Evolutionary conservation across 108 stramenopile genomes (phyloP).

Genomic region (Epipyxis sp.): DNA sequence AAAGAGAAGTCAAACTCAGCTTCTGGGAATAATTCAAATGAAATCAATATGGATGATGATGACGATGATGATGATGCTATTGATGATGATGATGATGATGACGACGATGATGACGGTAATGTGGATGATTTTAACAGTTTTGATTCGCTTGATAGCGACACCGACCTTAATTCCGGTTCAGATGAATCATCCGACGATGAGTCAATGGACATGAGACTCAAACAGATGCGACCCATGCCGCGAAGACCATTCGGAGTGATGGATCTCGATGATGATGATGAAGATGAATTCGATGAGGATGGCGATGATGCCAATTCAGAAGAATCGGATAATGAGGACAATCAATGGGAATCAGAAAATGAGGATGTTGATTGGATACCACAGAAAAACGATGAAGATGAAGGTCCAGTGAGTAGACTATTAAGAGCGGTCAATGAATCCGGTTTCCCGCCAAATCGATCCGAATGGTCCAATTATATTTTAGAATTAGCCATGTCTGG

Average conservation of each 20-base stretch:
- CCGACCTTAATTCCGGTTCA: too few relatives aligned
- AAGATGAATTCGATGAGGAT: constrained; percentile 24
- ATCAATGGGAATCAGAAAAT: not conserved
- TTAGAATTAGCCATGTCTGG: not conserved
- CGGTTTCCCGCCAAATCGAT: constrained; percentile 8
- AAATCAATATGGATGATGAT: not conserved
- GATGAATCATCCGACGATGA: too few relatives aligned
- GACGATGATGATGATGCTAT: not conserved
- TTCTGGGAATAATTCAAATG: not conserved
- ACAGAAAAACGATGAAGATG: not conserved
- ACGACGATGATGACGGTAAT: not conserved
- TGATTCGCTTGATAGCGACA: too few relatives aligned
- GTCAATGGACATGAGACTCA: too few relatives aligned
- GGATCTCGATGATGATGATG: not conserved
- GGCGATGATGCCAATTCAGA: constrained; percentile 7
- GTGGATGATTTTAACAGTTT: too few relatives aligned
- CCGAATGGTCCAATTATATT: constrained; percentile 29
- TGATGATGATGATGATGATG: not conserved
- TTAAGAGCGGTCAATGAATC: constrained; percentile 33
- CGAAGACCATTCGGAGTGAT: too few relatives aligned
- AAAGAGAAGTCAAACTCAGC: not conserved
- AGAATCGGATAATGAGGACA: not conserved
- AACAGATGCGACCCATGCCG: too few relatives aligned
- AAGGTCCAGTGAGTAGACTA: constrained; percentile 21
- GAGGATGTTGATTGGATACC: not conserved